phyloP scores from a whole-genome alignment of 176 grass and related monocot species.

The Poa pratensis region DNA sequence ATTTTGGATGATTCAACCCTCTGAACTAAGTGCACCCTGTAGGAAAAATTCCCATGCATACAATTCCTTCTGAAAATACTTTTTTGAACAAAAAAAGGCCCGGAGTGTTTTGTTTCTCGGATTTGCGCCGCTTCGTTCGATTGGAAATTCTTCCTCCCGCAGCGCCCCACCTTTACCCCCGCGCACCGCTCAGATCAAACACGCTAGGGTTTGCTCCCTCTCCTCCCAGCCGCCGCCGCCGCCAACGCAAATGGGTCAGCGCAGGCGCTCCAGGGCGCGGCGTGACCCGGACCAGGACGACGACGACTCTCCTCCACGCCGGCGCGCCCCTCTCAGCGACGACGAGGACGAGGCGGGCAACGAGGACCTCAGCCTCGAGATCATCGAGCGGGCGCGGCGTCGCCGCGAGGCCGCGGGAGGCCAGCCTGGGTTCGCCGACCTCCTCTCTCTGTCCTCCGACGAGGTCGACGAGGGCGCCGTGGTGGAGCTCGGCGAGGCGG shows the following conservation, averaged over 20 bases:
- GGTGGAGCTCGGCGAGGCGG: constrained; percentile 40
- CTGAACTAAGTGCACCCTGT: too few species aligned
- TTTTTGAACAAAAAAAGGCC: too few species aligned
- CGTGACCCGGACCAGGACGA: constrained; percentile 46
- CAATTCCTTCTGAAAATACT: too few species aligned
- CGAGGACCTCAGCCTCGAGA: constrained; percentile 84
- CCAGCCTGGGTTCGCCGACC: not conserved
- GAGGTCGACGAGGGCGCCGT: constrained; percentile 43
- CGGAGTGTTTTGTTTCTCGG: too few species aligned
- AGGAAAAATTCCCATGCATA: too few species aligned
- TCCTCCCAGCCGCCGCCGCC: not conserved
- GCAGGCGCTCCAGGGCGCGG: constrained; percentile 51
- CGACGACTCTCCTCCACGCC: not conserved
- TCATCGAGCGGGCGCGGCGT: constrained; percentile 64
- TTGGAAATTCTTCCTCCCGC: not conserved
- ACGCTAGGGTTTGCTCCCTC: constrained; percentile 43
- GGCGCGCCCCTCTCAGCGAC: constrained; percentile 27
- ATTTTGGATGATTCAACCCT: too few species aligned
- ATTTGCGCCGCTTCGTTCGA: not conserved
- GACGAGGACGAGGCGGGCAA: constrained; percentile 74
- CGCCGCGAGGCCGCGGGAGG: constrained; percentile 31
- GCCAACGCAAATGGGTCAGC: constrained; percentile 51
- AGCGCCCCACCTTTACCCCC: not conserved
- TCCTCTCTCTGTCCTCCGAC: constrained; percentile 38
- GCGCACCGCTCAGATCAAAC: not conserved